phyloP scores from a whole-genome alignment of 2,329 filamentous ascomycete genomes.

The Nemania serpens region DNA sequence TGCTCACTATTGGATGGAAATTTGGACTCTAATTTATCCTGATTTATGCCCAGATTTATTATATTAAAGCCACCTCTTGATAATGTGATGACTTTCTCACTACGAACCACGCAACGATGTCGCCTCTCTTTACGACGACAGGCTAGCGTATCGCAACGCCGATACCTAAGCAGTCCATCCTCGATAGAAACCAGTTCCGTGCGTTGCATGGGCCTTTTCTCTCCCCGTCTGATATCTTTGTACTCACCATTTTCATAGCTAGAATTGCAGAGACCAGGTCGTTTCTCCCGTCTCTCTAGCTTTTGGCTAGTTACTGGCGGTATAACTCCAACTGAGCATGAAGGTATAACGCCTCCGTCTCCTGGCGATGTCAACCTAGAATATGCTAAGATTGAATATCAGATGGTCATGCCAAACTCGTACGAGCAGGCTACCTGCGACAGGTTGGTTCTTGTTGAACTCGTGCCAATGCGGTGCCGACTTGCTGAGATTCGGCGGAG shows the following conservation, averaged over 20 bases:
- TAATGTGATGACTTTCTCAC: slow-evolving; percentile 30
- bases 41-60: no score
- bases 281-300: slow-evolving; percentile 61
- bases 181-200: slow-evolving; percentile 22
- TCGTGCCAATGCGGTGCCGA: neutral
- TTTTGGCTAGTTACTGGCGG: slow-evolving; percentile 82
- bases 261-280: slow-evolving; percentile 17
- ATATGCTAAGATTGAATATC: slow-evolving; percentile 31
- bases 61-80: neutral
- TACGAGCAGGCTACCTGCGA: slow-evolving; percentile 73
- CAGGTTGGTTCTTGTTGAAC: slow-evolving; percentile 55
- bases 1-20: neutral
- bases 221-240: neutral
- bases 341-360: slow-evolving; percentile 47
- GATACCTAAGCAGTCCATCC: slow-evolving; percentile 14
- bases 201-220: slow-evolving; percentile 1
- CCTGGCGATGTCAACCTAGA: neutral
- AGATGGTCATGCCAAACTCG: slow-evolving; percentile 70
- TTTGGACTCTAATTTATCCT: neutral
- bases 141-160: slow-evolving; percentile 10
- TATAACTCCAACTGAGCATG: slow-evolving; percentile 60
- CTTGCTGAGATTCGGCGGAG: slow-evolving; percentile 38
- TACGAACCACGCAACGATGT: slow-evolving; percentile 24
- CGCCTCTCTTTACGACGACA: slow-evolving; percentile 19
- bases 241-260: slow-evolving; percentile 21